These are phyloP conservation scores for Salix suchowensis DNA, from an alignment of 345 rosid genomes.

Conservation along the genomic window DNA sequence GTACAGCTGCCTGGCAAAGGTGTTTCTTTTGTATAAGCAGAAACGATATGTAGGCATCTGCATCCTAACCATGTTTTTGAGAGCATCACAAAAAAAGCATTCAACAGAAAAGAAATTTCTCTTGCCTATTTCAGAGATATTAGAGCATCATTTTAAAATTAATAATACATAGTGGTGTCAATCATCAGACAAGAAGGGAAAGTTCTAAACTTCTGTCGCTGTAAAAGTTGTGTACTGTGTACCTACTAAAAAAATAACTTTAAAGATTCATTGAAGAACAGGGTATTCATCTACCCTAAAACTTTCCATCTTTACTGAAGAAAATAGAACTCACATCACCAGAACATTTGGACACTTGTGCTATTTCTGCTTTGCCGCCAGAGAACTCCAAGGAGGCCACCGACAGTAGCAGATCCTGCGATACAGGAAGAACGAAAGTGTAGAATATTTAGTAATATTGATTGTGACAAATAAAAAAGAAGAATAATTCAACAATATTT, in stretches of 20 bases:
- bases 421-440: not conserved
- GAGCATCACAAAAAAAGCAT: not conserved
- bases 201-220: not conserved
- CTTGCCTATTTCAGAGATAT: not conserved
- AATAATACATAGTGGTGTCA: not conserved
- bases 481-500: not conserved
- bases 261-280: not conserved
- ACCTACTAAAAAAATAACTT: not conserved
- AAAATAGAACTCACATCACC: conserved; percentile 68
- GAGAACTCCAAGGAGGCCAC: conserved; percentile 63
- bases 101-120: not conserved
- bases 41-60: not conserved
- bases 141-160: not conserved
- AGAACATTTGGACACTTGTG: conserved; percentile 60
- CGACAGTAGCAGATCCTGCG: conserved; percentile 67
- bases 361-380: conserved; percentile 63
- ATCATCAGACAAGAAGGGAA: not conserved
- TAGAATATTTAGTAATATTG: not conserved
- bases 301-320: not conserved
- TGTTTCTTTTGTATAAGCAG: not conserved
- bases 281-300: not conserved
- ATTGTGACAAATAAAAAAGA: not conserved
- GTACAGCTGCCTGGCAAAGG: not conserved
- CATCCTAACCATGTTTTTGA: not conserved
- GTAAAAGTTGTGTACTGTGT: not conserved